Evolutionary conservation across 2,329 filamentous ascomycete species (phyloP), one percentile per base, ranked within the genome.

Genomic region (Colletotrichum magnum): DNA sequence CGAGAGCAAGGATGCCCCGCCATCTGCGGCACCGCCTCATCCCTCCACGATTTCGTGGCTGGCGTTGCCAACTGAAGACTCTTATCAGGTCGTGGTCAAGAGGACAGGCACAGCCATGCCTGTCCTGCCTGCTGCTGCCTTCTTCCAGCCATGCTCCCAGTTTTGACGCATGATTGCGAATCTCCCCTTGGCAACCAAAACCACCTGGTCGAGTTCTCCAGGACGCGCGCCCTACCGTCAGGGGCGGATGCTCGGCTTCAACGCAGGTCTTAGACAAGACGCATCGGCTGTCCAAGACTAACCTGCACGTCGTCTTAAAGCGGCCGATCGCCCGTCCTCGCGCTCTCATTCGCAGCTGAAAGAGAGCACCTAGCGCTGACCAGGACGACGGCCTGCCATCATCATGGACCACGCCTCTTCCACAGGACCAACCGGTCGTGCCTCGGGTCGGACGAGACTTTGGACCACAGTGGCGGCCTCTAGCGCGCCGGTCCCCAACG

Each of bases 201-300:
- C 28, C 24, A 13, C 18, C 28, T 9, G 41, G 10, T 12, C 41
- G 16, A n/a, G 4, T 43, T 15, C 41, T 12, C 41, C 41, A 43
- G 16, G 41, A 43, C 41, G 41, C 41, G 41, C 32, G 32, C 41
- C 41, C 15, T 43, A 43, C 41, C 47, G 39, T 57, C 62, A 69
- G 66, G 66, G 45, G 58, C 66, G 43, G 45, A 56, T 36, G 52
- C 53, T 62, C 26, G 43, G 62, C 52, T 41, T 51, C 6, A 18
- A 60, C 56, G 62, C 62, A 66, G 43, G 66, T 69, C 66, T 66
- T 7, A 69, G 66, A 69, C 66, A 66, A 36, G 26, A 45, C n/a
- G 43, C 50, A 48, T 18, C 21, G 36, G 13, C 16, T 66, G 50
- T 69, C 56, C 51, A 16, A 69, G 61, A 66, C 66, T 32, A 48